These are phyloP conservation scores for Grigorovia jiainica DNA, from an alignment of 805 yeast genomes.

Conservation along the genomic window DNA sequence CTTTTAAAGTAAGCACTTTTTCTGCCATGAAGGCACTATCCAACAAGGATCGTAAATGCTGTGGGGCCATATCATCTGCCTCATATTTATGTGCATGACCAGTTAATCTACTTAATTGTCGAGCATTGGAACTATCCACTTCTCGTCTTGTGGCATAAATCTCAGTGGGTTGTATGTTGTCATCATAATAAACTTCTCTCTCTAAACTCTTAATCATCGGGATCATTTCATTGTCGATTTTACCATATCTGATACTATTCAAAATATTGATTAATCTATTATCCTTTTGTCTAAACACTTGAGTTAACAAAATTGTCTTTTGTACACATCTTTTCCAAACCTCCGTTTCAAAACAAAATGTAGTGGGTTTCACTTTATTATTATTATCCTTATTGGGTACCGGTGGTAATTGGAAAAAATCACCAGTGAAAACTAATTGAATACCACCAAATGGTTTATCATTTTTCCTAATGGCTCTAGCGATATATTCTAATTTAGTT, in stretches of 20 bases:
- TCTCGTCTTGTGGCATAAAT: slow-evolving; percentile 78
- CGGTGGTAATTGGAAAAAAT: slow-evolving; percentile 93
- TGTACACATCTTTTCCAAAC: slow-evolving; percentile 59
- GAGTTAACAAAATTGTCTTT: slow-evolving; percentile 58
- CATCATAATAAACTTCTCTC: slow-evolving; percentile 50
- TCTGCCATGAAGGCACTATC: slow-evolving; percentile 66
- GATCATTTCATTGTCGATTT: slow-evolving; percentile 41
- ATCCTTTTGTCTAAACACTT: slow-evolving; percentile 83
- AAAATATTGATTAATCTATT: slow-evolving; percentile 64
- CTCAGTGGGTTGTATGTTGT: slow-evolving; percentile 84
- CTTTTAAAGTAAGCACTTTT: slow-evolving; percentile 51
- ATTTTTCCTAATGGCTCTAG: slow-evolving; percentile 41
- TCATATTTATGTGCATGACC: slow-evolving; percentile 38
- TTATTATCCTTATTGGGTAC: slow-evolving; percentile 38
- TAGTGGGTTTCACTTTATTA: background rate
- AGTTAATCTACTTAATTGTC: slow-evolving; percentile 39
- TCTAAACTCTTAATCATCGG: slow-evolving; percentile 41
- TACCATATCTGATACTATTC: slow-evolving; percentile 71
- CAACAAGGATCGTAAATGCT: slow-evolving; percentile 29
- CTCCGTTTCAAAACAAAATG: slow-evolving; percentile 66
- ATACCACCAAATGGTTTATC: slow-evolving; percentile 84
- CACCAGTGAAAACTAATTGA: slow-evolving; percentile 86
- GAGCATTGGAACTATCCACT: slow-evolving; percentile 66
- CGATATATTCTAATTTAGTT: slow-evolving; percentile 65
- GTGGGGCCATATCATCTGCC: slow-evolving; percentile 36